These are phyloP conservation scores for Raffaelea ambrosiae DNA, from an alignment of 2,329 filamentous ascomycete genomes.

Conservation along the genomic window DNA sequence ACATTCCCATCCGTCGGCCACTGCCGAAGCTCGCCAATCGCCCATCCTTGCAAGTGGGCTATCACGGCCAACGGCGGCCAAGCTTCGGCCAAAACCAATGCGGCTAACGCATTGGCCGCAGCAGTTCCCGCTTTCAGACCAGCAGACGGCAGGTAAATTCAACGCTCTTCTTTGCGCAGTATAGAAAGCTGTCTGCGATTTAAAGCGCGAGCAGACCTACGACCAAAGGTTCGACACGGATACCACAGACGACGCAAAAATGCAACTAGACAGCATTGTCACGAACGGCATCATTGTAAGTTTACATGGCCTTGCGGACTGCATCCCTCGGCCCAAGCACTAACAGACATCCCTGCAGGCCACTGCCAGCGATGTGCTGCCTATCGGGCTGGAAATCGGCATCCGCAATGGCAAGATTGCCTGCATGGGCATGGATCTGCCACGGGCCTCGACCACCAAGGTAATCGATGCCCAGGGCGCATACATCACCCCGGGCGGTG, in stretches of 20 bases:
- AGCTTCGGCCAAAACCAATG: too few relatives aligned
- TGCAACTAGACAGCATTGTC: not conserved
- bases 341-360: slow-evolving; percentile 25
- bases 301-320: not conserved
- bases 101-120: too few relatives aligned
- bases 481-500: slow-evolving; percentile 31
- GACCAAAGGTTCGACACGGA: too few relatives aligned
- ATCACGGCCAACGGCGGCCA: not conserved
- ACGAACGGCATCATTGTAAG: not conserved
- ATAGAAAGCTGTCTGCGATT: too few relatives aligned
- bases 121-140: too few relatives aligned
- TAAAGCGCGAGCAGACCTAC: too few relatives aligned
- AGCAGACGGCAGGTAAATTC: too few relatives aligned
- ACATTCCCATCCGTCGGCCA: too few relatives aligned
- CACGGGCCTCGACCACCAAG: slow-evolving; percentile 20
- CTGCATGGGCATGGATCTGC: slow-evolving; percentile 30
- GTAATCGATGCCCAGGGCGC: slow-evolving; percentile 35
- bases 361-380: slow-evolving; percentile 35
- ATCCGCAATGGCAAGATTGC: slow-evolving; percentile 35
- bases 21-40: too few relatives aligned
- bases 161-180: too few relatives aligned
- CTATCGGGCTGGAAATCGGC: slow-evolving; percentile 34
- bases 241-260: not conserved
- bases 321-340: not conserved
- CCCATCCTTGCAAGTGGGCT: not conserved